Base-by-base conservation (phyloP, 805 yeast genomes). In the Metschnikowia cerradonensis region DNA sequence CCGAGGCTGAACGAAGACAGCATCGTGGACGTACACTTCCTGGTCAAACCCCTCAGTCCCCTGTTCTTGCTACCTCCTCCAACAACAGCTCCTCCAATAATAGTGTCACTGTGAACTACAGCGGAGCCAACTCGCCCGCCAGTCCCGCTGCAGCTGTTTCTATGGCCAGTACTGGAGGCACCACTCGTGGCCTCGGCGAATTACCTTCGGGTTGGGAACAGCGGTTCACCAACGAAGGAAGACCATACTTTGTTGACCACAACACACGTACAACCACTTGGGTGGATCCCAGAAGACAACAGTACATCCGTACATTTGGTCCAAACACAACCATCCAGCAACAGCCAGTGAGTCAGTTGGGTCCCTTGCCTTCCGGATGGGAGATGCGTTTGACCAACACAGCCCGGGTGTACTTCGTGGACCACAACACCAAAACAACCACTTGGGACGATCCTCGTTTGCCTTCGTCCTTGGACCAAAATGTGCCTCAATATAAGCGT, bases 391-490 rank as follows among this genome's bases (percentile, higher is more conserved):
- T 94, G 65, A 95, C 99, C 40, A 94, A 94, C 70, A 94, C 99
- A 1, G 97, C 99, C 8, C 83, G 99, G 68, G 99, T 94, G 20
- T 94, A 94, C 70, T 94, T 94, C 69, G 99, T 94, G 58, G 99
- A 94, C 70, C 99, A 94, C 76, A 94, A 94, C 72, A 94, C 99
- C 32, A 94, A 94, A 74, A 94, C 99, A 0, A 94, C 99, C 0
- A 94, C 99, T 1, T 94, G 99, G 99, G 99, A 94, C 71, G 99
- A 94, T 67, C 99, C 99, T 56, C 84, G 99, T 66, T 79, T 94
- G 67, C 99, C 99, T 47, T 90, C 97, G 5, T 88, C 96, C 7
- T 76, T 94, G 61, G 99, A 94, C 70, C 98, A 94, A 73, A 92
- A 92, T 61, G 99, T 94, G 61, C 99, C 99, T 20, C 98, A 94